Base-by-base conservation (phyloP, 2,329 filamentous ascomycete genomes). In the Xylariaceae sp. region DNA sequence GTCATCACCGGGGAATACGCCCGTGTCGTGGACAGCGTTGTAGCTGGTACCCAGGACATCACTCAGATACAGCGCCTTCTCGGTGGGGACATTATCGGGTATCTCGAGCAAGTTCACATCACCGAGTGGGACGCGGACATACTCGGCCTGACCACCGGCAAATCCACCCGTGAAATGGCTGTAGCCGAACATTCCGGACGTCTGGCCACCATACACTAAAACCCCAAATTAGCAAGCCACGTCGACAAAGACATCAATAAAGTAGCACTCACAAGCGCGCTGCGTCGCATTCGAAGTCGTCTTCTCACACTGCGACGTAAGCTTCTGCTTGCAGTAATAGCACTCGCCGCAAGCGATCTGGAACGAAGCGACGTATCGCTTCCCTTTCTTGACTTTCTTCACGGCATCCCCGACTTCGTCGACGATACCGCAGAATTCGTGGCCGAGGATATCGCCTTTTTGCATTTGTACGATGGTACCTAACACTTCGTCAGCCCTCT, bases 61-160 rank as follows among this genome's bases (percentile, higher is more conserved):
- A 1, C 88, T 92, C 1, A 96, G 80, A 73, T 85, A 96, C 0
- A 96, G 78, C 0, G 79, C 89, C 76, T 93, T 92, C 77, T 96
- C 92, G 69, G 96, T 91, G 0, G 90, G 89, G 0, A 96, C 87
- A 65, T 82, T 82, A 56, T 89, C 86, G 1, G 92, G 91, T 4
- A 96, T 83, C 67, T 87, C 85, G 10, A 96, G 79, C 18, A 96
- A 78, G 70, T 96, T 96, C 61, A 90, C 86, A 67, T 94, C 88
- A 34, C 85, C 91, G 35, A 86, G 83, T 0, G 92, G 90, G 6
- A 95, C 90, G 6, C 91, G 83, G 0, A 92, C 87, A 68, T 91
- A 96, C 75, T 96, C 92, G 3, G 90, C 88, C 74, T 96, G 92
- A 0, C 91, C 91, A 53, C 92, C 90, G 0, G 90, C 90, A 70